Evolutionary conservation across 2,329 filamentous ascomycete genomes (phyloP).

Genomic region (Triangularia verruculosa): DNA sequence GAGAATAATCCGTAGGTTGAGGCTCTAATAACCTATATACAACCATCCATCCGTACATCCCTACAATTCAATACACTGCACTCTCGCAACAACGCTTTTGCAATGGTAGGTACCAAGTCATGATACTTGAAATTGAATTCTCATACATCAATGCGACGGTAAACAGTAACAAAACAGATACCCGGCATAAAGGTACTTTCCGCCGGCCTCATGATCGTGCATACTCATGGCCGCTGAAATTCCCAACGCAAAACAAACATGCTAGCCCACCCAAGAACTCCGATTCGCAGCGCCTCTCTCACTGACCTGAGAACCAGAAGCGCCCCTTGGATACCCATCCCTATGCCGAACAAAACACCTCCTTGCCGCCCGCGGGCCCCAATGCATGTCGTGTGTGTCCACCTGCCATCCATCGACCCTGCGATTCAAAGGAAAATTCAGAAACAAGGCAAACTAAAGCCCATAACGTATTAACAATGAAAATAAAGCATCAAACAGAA

Average conservation of each 20-base stretch:
- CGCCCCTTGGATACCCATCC: not conserved
- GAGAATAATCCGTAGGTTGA: no score
- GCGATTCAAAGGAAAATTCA: not conserved
- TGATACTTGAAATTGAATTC: not conserved
- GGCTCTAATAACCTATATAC: no score
- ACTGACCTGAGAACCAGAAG: slow-evolving; percentile 23
- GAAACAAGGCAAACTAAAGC: slow-evolving; percentile 15
- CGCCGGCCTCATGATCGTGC: not conserved
- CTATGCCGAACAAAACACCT: slow-evolving; percentile 2
- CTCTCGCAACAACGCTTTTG: no score
- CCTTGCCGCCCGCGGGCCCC: not conserved
- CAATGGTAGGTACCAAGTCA: not conserved
- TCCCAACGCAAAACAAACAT: not conserved
- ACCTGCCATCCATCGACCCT: not conserved
- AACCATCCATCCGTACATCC: no score
- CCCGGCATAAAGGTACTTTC: not conserved
- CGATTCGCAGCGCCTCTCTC: slow-evolving; percentile 26
- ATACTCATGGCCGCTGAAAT: not conserved
- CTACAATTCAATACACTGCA: no score
- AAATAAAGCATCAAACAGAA: slow-evolving; percentile 6
- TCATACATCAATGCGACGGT: not conserved
- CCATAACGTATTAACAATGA: not conserved
- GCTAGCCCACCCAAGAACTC: slow-evolving; percentile 8
- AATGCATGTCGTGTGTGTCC: not conserved
- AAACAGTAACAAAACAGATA: not conserved